Evolutionary conservation across 2,329 filamentous ascomycete genomes (phyloP).

Genomic region (Aureobasidium lini): DNA sequence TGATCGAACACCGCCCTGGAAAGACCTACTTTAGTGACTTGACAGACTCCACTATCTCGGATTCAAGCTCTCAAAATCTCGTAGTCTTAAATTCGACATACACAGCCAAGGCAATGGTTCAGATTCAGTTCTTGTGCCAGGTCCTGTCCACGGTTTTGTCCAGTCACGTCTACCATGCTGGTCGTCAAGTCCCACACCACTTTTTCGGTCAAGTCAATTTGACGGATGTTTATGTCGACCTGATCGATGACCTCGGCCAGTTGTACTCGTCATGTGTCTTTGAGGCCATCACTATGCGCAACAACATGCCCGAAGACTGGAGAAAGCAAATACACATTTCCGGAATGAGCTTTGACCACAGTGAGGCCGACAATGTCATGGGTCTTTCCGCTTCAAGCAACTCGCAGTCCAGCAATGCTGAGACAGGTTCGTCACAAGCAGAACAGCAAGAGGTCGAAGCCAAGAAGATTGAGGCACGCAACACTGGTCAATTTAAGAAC

Average conservation of each 20-base stretch:
- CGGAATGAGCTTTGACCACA: conserved; percentile 31
- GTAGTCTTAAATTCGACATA: conserved; percentile 56
- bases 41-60: conserved; percentile 2
- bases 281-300: conserved; percentile 72
- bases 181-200: conserved; percentile 49
- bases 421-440: background rate
- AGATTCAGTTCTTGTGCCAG: conserved; percentile 60
- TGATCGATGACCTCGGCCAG: conserved; percentile 68
- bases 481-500: conserved; percentile 56
- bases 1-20: conserved; percentile 41
- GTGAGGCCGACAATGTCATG: conserved; percentile 34
- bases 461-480: background rate
- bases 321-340: conserved; percentile 38
- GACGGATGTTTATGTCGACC: conserved; percentile 70
- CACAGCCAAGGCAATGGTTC: conserved; percentile 70
- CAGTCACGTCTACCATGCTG: conserved; percentile 28
- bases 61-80: conserved; percentile 18
- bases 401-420: background rate
- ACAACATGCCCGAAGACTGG: conserved; percentile 65
- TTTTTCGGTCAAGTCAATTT: conserved; percentile 71
- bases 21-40: conserved; percentile 17
- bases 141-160: conserved; percentile 24
- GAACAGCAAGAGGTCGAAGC: background rate
- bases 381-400: conserved; percentile 16
- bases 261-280: conserved; percentile 74